Evolutionary conservation across 73 alveolate species (phyloP), one percentile per base, ranked within the genome.

Genomic region (Paraurostyla sp.): DNA sequence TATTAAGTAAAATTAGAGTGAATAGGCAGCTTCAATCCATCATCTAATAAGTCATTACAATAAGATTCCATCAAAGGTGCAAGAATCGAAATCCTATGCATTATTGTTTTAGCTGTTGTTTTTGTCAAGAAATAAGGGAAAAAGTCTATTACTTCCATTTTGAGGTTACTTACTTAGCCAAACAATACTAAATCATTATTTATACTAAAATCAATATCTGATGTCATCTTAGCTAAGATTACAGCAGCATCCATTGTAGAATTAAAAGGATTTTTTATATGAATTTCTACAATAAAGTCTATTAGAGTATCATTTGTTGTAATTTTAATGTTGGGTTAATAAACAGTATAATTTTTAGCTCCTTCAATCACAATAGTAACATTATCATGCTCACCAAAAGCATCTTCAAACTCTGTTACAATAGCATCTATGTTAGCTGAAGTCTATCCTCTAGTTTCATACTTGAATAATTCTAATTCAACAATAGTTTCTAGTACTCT

Each of bases 341-440:
- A 20, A 0, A 29, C n/a, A n/a, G 87, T 18, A 1, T 20, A 3
- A 30, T 73, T 78, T 20, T 29, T 50, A 7, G 43, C 42, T 1
- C 80, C 78, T 20, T 49, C 46, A 40, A 54, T 40, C 7, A 54
- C 13, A 32, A 49, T 78, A 23, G 56, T 7, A 0, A 51, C 80
- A 30, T 52, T 52, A 33, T 78, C 33, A 35, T 43, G 65, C 1
- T 52, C 80, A 7, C 89, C 89, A 78, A 78, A 78, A 13, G 76
- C 23, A 2, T 40, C 38, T 35, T 49, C 78, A 78, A 78, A 78
- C 57, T 49, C 54, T 11, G 62, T 23, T 27, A 78, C 46, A 3
- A 50, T 54, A 33, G 89, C 76, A 23, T 78, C 89, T 16, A 78
- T 78, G 46, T 54, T 78, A 32, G 27, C 89, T 6, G 80, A 29